Conservation (phyloP, 2,329 filamentous ascomycete genomes). For the Ceratocystis huliohia region DNA sequence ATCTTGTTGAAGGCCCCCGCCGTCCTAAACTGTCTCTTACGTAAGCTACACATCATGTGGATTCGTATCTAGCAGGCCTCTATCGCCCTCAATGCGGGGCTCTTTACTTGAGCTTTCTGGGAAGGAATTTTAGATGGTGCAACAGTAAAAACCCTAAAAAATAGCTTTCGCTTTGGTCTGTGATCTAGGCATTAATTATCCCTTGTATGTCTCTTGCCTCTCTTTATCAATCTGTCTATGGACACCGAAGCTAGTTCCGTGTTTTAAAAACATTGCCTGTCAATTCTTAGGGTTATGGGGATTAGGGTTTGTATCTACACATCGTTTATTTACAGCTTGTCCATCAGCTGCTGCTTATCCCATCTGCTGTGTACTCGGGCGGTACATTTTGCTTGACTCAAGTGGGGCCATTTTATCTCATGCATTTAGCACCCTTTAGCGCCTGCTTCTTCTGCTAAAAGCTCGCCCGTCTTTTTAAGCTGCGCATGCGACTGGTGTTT, state of each 20-base stretch:
- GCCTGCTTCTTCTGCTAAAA: neutral
- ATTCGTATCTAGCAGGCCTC: neutral
- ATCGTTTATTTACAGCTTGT: neutral
- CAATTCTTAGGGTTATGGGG: accelerated
- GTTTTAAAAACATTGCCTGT: too few species aligned
- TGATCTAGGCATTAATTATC: neutral
- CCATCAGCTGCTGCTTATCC: neutral
- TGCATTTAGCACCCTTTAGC: neutral
- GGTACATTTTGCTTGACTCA: neutral
- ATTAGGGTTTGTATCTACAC: neutral
- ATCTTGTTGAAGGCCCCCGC: neutral
- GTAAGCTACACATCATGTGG: neutral
- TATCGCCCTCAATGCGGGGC: too few species aligned
- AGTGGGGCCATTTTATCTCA: neutral
- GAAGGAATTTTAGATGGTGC: neutral
- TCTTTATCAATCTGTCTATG: neutral
- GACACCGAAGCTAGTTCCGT: too few species aligned
- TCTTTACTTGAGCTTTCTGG: neutral
- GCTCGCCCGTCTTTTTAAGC: neutral
- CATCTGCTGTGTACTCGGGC: neutral
- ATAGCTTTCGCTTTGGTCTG: neutral
- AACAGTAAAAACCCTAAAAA: neutral
- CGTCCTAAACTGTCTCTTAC: neutral
- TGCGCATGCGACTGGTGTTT: neutral
- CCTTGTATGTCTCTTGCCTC: neutral